Evolutionary conservation across 2,329 filamentous ascomycete genomes (phyloP).

Genomic region (Magnaporthiopsis rhizophila): DNA sequence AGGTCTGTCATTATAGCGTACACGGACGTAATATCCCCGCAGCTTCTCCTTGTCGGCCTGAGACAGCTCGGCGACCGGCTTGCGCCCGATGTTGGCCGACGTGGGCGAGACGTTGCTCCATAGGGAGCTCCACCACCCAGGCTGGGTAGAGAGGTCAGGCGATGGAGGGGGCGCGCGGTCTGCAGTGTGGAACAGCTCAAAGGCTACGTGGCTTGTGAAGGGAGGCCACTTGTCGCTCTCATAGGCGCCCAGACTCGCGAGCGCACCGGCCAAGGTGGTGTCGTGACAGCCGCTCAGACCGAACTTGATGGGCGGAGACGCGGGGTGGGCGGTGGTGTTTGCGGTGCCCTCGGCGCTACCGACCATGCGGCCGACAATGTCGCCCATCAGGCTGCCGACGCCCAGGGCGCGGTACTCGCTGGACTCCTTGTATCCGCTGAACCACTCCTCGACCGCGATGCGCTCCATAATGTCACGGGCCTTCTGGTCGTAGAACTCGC

Average conservation of each 20-base stretch:
- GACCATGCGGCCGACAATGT: constrained; percentile 71
- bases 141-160: not conserved
- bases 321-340: constrained; percentile 18
- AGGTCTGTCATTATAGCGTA: constrained; percentile 84
- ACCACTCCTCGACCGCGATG: constrained; percentile 90
- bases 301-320: constrained; percentile 52
- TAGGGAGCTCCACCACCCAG: constrained; percentile 1
- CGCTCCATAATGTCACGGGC: constrained; percentile 61
- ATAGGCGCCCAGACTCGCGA: constrained; percentile 74
- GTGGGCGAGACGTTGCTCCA: constrained; percentile 10
- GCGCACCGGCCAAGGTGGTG: constrained; percentile 75
- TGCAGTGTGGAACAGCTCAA: constrained; percentile 66
- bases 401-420: constrained; percentile 82
- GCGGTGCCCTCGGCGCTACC: constrained; percentile 51
- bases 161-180: not conserved
- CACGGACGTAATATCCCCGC: constrained; percentile 74
- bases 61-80: constrained; percentile 46
- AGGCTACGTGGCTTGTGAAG: constrained; percentile 83
- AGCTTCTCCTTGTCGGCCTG: constrained; percentile 50
- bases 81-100: constrained; percentile 50
- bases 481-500: constrained; percentile 78
- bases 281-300: constrained; percentile 84
- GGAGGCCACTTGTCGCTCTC: constrained; percentile 73
- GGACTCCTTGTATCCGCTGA: constrained; percentile 74
- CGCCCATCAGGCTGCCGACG: constrained; percentile 77